Conservation (phyloP, 805 yeast species). For the Torulaspora delbrueckii region DNA sequence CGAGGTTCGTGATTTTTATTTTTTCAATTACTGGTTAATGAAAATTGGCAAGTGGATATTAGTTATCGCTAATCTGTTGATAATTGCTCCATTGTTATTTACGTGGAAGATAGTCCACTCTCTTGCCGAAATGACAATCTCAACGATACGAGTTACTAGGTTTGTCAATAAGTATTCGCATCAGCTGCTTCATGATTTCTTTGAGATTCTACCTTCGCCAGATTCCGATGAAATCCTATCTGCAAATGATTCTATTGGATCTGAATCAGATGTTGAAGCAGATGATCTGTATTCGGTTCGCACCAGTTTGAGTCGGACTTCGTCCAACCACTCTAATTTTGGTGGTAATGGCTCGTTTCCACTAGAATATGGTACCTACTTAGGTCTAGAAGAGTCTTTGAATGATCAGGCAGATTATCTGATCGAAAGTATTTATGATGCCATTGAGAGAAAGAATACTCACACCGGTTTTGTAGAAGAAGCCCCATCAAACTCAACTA, state of each 20-base stretch:
- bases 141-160: slow-evolving; percentile 37
- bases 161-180: slow-evolving; percentile 28
- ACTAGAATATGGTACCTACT: slow-evolving; percentile 7
- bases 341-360: neutral
- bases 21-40: slow-evolving; percentile 33
- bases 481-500: slow-evolving; percentile 5
- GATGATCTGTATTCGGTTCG: slow-evolving; percentile 4
- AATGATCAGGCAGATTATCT: slow-evolving; percentile 60
- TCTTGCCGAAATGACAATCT: slow-evolving; percentile 40
- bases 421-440: slow-evolving; percentile 59
- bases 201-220: slow-evolving; percentile 13
- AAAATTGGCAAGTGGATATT: slow-evolving; percentile 46
- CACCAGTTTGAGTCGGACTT: slow-evolving; percentile 8
- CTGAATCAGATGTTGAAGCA: slow-evolving; percentile 1
- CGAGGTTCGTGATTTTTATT: slow-evolving; percentile 13
- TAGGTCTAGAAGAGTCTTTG: slow-evolving; percentile 38
- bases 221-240: neutral
- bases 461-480: slow-evolving; percentile 20
- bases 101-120: slow-evolving; percentile 48
- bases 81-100: slow-evolving; percentile 62
- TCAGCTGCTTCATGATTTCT: slow-evolving; percentile 24
- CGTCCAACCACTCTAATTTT: slow-evolving; percentile 5
- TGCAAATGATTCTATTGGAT: neutral
- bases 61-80: slow-evolving; percentile 41
- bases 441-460: slow-evolving; percentile 38